Evolutionary conservation across 345 rosid genomes (phyloP).

Genomic region (Leavenworthia alabamica): DNA sequence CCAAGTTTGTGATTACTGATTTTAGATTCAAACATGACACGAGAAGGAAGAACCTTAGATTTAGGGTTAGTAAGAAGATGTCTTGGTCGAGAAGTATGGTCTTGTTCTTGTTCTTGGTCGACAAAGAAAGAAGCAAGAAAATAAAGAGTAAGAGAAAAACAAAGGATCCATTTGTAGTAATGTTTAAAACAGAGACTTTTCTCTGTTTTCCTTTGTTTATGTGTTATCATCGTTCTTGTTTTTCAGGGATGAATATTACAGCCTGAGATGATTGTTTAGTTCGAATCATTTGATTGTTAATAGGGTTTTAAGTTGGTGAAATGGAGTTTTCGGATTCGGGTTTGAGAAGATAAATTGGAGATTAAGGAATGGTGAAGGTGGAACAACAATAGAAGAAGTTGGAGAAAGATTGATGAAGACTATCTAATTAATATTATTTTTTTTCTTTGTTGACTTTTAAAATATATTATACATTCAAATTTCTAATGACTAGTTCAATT

Average conservation of each 20-base stretch:
- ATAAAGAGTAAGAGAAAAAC: slow-evolving; percentile 64
- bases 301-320: slow-evolving; percentile 29
- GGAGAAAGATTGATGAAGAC: slow-evolving; percentile 27
- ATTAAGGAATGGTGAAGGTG: slow-evolving; percentile 43
- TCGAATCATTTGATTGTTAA: slow-evolving; percentile 9
- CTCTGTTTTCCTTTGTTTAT: slow-evolving; percentile 34
- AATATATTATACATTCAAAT: not conserved
- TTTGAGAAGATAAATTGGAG: slow-evolving; percentile 39
- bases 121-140: slow-evolving; percentile 64
- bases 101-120: slow-evolving; percentile 40
- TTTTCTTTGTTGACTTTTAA: not conserved
- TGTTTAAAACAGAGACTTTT: slow-evolving; percentile 43
- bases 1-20: slow-evolving; percentile 7
- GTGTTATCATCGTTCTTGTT: slow-evolving; percentile 40
- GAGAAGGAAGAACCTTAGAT: slow-evolving; percentile 42
- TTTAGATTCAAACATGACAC: slow-evolving; percentile 57
- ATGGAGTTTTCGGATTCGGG: slow-evolving; percentile 40
- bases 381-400: slow-evolving; percentile 20
- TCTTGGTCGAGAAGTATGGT: slow-evolving; percentile 31
- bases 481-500: not conserved
- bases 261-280: not conserved
- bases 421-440: not conserved
- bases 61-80: slow-evolving; percentile 33
- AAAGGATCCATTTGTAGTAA: slow-evolving; percentile 81
- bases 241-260: slow-evolving; percentile 40